Conservation (phyloP, 352 stramenopile species). For the Pythium scleroteichum region DNA sequence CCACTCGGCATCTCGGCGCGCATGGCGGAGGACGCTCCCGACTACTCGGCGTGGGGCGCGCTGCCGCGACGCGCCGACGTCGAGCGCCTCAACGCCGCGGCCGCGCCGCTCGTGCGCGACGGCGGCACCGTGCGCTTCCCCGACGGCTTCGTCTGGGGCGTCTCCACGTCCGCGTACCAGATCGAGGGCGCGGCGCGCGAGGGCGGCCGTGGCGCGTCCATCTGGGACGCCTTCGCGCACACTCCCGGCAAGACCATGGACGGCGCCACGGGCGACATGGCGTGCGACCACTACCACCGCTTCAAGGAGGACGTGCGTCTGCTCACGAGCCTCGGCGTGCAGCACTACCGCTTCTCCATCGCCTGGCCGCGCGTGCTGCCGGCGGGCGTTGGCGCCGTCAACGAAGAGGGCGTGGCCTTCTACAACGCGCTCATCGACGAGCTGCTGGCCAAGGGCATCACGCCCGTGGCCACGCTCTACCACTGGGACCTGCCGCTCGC, state of each 20-base stretch:
- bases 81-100: too few relatives aligned
- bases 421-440: slow-evolving; percentile 92
- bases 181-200: slow-evolving; percentile 90
- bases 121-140: slow-evolving; percentile 52
- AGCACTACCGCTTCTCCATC: slow-evolving; percentile 94
- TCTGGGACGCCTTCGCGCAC: slow-evolving; percentile 71
- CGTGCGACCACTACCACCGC: slow-evolving; percentile 92
- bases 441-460: slow-evolving; percentile 70
- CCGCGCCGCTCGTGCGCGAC: slow-evolving; percentile 12
- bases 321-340: slow-evolving; percentile 88
- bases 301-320: slow-evolving; percentile 90
- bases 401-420: slow-evolving; percentile 86
- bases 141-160: slow-evolving; percentile 81
- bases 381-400: slow-evolving; percentile 45
- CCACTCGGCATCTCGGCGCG: too few relatives aligned
- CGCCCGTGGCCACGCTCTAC: slow-evolving; percentile 92
- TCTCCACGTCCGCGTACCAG: slow-evolving; percentile 91
- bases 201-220: slow-evolving; percentile 81
- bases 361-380: slow-evolving; percentile 90
- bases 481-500: slow-evolving; percentile 94
- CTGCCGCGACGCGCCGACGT: too few relatives aligned
- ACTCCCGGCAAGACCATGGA: slow-evolving; percentile 30
- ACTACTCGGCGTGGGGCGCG: too few relatives aligned
- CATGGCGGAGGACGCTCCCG: too few relatives aligned
- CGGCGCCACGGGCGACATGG: slow-evolving; percentile 64